Percentiles rank a stretch among this genome's conserved stretches.
Conservation (phyloP, 768 basidiomycete species). For the Rhodotorula taiwanensis region DNA sequence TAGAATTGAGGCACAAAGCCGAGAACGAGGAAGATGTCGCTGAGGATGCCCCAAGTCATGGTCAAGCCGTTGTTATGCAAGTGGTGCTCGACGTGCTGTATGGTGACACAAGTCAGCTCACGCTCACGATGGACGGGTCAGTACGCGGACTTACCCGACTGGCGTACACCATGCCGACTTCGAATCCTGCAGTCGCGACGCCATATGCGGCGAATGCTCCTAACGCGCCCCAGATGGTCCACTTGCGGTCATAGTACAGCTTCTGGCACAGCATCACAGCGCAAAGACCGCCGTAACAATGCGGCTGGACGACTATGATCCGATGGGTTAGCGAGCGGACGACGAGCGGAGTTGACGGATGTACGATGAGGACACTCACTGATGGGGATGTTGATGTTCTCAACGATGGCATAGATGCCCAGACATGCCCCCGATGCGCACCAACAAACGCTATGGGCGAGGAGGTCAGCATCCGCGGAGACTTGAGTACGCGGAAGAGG, state of each 20-base stretch:
- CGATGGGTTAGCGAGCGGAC: too few relatives aligned
- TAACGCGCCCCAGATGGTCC: not conserved
- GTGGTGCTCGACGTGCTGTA: constrained; percentile 13
- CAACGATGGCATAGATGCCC: constrained; percentile 24
- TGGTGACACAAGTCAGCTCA: not conserved
- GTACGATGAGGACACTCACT: not conserved
- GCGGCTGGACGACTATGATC: constrained; percentile 25
- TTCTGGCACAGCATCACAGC: constrained; percentile 26
- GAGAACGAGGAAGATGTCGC: constrained; percentile 14
- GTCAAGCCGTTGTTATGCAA: constrained; percentile 7
- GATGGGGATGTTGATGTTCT: constrained; percentile 31
- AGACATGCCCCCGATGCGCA: not conserved
- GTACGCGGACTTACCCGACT: constrained; percentile 1
- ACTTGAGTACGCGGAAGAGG: too few relatives aligned
- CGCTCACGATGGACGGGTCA: not conserved
- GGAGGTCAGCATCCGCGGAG: not conserved
- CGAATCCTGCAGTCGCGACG: constrained; percentile 14
- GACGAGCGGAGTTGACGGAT: too few relatives aligned
- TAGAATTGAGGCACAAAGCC: constrained; percentile 30
- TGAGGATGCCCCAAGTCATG: constrained; percentile 18
- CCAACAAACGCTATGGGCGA: constrained; percentile 10
- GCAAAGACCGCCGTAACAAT: constrained; percentile 21
- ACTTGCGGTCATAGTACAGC: constrained; percentile 28
- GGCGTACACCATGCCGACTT: constrained; percentile 23
- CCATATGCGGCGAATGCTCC: constrained; percentile 17